phyloP scores from a whole-genome alignment of 78 protist genomes.

The Salpingoeca rosetta region DNA sequence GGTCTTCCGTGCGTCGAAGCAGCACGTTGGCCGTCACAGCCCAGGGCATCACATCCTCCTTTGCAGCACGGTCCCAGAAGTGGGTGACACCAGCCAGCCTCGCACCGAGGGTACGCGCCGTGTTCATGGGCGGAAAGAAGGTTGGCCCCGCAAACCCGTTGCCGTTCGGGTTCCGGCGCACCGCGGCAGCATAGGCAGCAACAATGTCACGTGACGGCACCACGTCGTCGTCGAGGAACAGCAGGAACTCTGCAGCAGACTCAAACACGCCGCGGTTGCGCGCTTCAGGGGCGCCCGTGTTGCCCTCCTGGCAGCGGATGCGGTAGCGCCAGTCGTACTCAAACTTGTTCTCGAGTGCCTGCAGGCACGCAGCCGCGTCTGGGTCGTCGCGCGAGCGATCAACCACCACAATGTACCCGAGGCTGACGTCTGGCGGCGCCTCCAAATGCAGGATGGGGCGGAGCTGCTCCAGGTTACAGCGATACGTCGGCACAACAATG shows the following conservation, averaged over 20 bases:
- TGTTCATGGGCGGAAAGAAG: background rate
- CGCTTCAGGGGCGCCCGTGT: background rate
- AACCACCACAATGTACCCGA: background rate
- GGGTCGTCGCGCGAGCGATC: background rate
- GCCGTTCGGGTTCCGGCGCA: background rate
- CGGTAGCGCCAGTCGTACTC: background rate
- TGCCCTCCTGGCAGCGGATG: background rate
- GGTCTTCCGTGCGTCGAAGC: background rate
- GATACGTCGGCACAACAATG: constrained; percentile 3
- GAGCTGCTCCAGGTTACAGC: background rate
- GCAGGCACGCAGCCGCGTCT: background rate
- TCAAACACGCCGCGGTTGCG: constrained; percentile 12
- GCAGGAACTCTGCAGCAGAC: background rate
- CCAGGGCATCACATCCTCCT: background rate
- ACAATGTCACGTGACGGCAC: background rate
- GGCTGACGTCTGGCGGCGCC: background rate
- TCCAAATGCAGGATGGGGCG: background rate
- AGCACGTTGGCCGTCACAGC: constrained; percentile 7
- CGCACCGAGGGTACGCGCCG: background rate
- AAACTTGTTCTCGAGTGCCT: constrained; percentile 1
- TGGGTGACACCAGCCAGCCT: background rate
- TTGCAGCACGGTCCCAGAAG: background rate
- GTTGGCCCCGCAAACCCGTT: constrained; percentile 6
- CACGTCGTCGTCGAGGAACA: constrained; percentile 11
- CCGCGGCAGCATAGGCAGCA: background rate